Percentiles rank a stretch among this genome's conserved stretches.
phyloP scores from a whole-genome alignment of 2,329 filamentous ascomycete genomes.

The Nemania sp. region DNA sequence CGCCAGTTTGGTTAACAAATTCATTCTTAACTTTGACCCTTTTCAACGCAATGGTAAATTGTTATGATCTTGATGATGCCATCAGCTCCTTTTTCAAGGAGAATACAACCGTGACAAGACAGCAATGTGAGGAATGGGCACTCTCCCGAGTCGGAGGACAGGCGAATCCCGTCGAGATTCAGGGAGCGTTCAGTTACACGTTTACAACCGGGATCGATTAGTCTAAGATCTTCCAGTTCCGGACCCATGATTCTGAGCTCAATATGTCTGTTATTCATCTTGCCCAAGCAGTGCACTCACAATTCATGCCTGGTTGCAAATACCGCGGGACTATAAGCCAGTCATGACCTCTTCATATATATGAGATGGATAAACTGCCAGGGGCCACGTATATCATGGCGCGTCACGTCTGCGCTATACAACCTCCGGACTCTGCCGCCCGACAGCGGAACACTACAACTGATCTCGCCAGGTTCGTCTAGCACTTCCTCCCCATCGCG shows the following conservation, averaged over 20 bases:
- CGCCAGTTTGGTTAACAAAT: neutral
- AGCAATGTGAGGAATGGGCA: constrained; percentile 19
- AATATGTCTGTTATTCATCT: constrained; percentile 3
- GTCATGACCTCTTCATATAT: constrained; percentile 2
- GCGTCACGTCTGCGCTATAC: neutral
- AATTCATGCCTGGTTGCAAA: constrained; percentile 8
- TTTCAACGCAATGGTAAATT: constrained; percentile 5
- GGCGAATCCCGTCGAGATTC: constrained; percentile 7
- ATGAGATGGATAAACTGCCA: constrained; percentile 14
- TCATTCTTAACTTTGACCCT: neutral
- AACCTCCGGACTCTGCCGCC: neutral
- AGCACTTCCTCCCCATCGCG: neutral
- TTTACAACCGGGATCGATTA: neutral
- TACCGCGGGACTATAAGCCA: constrained; percentile 13
- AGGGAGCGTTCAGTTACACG: constrained; percentile 15
- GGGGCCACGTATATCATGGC: constrained; percentile 14
- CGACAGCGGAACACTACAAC: constrained; percentile 9
- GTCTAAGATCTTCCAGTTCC: constrained; percentile 17
- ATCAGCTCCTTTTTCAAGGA: constrained; percentile 14
- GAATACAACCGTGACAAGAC: constrained; percentile 6
- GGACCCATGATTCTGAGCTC: constrained; percentile 1
- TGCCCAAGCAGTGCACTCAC: constrained; percentile 1
- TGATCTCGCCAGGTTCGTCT: constrained; percentile 13
- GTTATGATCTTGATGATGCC: constrained; percentile 9
- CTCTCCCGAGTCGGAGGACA: neutral